Base-by-base conservation (phyloP, 805 yeast species). In the Teunomyces cretensis region DNA sequence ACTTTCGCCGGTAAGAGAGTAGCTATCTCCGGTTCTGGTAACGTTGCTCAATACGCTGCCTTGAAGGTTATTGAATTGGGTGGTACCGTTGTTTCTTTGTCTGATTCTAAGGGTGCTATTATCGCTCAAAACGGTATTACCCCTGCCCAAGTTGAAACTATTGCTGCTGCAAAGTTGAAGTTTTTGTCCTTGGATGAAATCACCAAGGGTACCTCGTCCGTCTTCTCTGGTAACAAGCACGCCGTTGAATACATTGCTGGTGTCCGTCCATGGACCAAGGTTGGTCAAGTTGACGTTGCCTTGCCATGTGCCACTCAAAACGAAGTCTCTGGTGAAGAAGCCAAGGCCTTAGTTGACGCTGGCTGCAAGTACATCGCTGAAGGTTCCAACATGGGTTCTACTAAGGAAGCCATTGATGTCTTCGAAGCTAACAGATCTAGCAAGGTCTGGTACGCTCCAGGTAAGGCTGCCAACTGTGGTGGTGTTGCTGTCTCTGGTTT, bases 301-400 rank as follows among this genome's bases (percentile, higher is more conserved):
- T 80, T 92, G 65, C 99, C 99, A 65, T 88, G 88, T 76, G 99
- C 99, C 52, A 92, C 99, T 51, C 99, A 92, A 77, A 92, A 92
- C 76, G 99, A 92, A 80, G 92, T 92, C 54, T 83, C 94, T 58
- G 97, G 94, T 65, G 96, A 85, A 55, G 99, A 92, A 79, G 99
- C 99, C 55, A 83, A 86, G 79, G 88, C 92, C 63, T 83, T 92
- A 65, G 84, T 92, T 57, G 91, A 87, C 60, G 86, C 94, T 54
- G 98, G 97, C 65, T 82, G 84, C 72, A 86, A 86, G 74, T 91
- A 71, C 79, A 84, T 92, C 65, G 98, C 99, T 60, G 99, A 92
- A 81, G 99, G 99, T 68, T 92, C 98, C 65, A 92, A 92, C 79
- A 92, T 92, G 99, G 98, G 99, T 67, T 92, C 96, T 58, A 91